Evolutionary conservation across 83 land plant species (phyloP).

Genomic region (Diphasiastrum complanatum): DNA sequence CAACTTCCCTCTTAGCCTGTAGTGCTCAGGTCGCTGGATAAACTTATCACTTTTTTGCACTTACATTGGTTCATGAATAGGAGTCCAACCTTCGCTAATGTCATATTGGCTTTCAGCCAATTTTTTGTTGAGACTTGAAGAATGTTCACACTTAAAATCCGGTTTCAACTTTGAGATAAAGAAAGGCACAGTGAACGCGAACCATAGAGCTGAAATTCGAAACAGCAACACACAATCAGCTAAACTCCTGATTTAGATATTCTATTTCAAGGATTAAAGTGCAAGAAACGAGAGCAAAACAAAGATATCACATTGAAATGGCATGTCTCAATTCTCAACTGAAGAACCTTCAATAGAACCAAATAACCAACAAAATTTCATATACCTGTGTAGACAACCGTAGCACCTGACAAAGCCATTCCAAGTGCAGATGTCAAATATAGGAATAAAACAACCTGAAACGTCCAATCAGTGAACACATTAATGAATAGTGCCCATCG

Average conservation of each 20-base stretch:
- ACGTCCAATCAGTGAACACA: neutral
- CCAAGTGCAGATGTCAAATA: slow-evolving; percentile 73
- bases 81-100: too few species aligned
- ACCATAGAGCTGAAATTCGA: slow-evolving; percentile 15
- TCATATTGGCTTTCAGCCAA: too few species aligned
- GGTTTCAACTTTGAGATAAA: slow-evolving; percentile 9
- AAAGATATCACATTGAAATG: too few species aligned
- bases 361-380: neutral
- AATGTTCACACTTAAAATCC: too few species aligned
- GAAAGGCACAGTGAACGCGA: slow-evolving; percentile 17
- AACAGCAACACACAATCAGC: neutral
- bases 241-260: too few species aligned
- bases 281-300: neutral
- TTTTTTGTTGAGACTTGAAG: too few species aligned
- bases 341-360: neutral
- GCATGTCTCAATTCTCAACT: too few species aligned
- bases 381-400: slow-evolving; percentile 76
- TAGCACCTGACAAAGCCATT: slow-evolving; percentile 70
- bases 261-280: neutral
- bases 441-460: slow-evolving; percentile 59
- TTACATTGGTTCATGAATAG: too few species aligned
- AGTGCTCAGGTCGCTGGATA: too few species aligned
- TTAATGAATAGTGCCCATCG: neutral
- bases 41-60: too few species aligned
- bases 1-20: too few species aligned